Percentiles rank a stretch among this genome's conserved stretches.
Evolutionary conservation across 2,329 filamentous ascomycete species (phyloP).

Genomic region (Thelonectria olida): DNA sequence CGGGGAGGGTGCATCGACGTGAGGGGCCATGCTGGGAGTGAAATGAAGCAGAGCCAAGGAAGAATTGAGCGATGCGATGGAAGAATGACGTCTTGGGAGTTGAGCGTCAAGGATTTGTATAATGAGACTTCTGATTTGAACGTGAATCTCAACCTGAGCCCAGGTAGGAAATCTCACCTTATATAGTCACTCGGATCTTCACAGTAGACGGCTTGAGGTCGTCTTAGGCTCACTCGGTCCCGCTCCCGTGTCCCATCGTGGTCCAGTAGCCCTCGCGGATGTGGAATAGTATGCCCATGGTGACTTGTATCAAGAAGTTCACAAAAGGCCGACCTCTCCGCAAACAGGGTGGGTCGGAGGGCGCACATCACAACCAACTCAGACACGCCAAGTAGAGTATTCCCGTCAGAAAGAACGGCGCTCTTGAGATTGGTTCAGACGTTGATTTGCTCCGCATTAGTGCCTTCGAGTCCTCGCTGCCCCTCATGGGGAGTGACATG

Average conservation of each 20-base stretch:
- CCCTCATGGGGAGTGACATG: slow-evolving; percentile 12
- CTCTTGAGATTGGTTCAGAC: slow-evolving; percentile 30
- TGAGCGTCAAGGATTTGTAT: not conserved
- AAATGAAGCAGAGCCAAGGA: not conserved
- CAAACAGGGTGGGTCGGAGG: slow-evolving; percentile 25
- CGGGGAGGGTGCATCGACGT: slow-evolving; percentile 35
- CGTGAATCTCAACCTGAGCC: not conserved
- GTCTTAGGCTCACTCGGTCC: not conserved
- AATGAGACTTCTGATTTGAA: slow-evolving; percentile 3
- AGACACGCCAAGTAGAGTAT: slow-evolving; percentile 11
- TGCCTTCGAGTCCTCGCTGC: slow-evolving; percentile 23
- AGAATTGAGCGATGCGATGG: not conserved
- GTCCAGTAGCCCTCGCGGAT: slow-evolving; percentile 6
- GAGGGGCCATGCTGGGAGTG: slow-evolving; percentile 31
- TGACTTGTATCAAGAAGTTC: slow-evolving; percentile 11
- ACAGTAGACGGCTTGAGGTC: not conserved
- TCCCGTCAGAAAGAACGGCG: slow-evolving; percentile 27
- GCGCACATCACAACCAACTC: slow-evolving; percentile 8
- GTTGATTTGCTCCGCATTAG: slow-evolving; percentile 24
- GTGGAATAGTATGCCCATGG: slow-evolving; percentile 5
- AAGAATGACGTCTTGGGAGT: not conserved
- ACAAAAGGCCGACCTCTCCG: slow-evolving; percentile 1
- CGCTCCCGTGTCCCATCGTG: not conserved
- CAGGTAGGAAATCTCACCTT: not conserved
- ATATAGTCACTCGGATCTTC: slow-evolving; percentile 3